A percentile compares a stretch with the other conserved stretches of the same genome.
Evolutionary conservation across 257 asterid genomes (phyloP).

Genomic region (Nemophila menziesii): DNA sequence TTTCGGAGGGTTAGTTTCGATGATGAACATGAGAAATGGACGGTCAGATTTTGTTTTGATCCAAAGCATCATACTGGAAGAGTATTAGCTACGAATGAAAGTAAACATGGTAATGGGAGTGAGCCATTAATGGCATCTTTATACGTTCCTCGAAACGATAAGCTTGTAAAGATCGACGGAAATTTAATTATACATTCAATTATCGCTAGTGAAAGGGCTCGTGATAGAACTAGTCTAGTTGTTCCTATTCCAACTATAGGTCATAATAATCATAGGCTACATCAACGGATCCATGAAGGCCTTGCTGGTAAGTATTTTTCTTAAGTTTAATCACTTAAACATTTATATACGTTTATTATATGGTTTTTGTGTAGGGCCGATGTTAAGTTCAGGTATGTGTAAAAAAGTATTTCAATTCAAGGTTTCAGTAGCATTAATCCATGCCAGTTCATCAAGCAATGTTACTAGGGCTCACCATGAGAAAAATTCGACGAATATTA

Average conservation of each 20-base stretch:
- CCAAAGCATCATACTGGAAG: slow-evolving; percentile 16
- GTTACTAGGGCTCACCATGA: slow-evolving; percentile 29
- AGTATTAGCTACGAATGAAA: slow-evolving; percentile 5
- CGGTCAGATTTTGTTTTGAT: slow-evolving; percentile 40
- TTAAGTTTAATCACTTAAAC: too few species aligned
- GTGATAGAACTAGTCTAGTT: too few species aligned
- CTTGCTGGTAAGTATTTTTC: slow-evolving; percentile 80
- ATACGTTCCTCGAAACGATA: slow-evolving; percentile 26
- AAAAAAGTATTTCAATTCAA: slow-evolving; percentile 95
- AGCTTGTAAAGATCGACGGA: slow-evolving; percentile 26
- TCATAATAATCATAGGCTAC: slow-evolving; percentile 53
- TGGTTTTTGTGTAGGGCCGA: slow-evolving; percentile 46
- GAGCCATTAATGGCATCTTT: slow-evolving; percentile 23
- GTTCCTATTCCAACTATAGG: too few species aligned
- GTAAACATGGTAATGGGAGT: slow-evolving; percentile 10
- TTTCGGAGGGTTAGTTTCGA: slow-evolving; percentile 79
- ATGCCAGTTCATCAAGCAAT: slow-evolving; percentile 39
- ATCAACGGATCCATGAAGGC: slow-evolving; percentile 81
- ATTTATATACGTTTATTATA: too few species aligned
- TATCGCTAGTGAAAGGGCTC: slow-evolving; percentile 27
- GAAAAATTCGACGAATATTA: slow-evolving; percentile 36
- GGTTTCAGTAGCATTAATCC: slow-evolving; percentile 54
- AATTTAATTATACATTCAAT: slow-evolving; percentile 26
- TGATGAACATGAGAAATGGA: slow-evolving; percentile 65
- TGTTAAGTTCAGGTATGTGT: slow-evolving; percentile 92